Conservation (phyloP, 306 rosid genomes). For the Quercus parvula region DNA sequence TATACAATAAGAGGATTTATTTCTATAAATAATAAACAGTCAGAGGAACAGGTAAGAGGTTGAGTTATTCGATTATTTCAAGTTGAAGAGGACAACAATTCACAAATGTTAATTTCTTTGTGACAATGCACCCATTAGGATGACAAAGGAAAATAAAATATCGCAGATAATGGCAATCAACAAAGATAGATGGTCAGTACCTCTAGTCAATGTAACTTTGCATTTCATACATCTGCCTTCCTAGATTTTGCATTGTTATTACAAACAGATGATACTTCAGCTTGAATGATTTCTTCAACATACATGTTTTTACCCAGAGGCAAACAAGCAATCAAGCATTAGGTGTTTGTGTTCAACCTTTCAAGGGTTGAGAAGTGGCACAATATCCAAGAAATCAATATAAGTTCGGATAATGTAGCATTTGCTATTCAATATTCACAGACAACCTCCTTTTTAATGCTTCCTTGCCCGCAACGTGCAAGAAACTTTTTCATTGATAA, state of each 20-base stretch:
- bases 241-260: background rate
- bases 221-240: background rate
- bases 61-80: background rate
- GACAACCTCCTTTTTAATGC: background rate
- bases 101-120: no score
- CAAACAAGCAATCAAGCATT: background rate
- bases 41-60: background rate
- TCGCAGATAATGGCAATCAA: background rate
- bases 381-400: background rate
- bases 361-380: background rate
- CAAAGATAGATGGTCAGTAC: background rate
- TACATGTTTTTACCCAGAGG: background rate
- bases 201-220: background rate
- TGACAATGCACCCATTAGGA: background rate
- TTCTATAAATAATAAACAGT: no score
- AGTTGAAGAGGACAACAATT: background rate
- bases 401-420: background rate
- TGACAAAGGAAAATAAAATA: background rate
- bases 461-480: background rate
- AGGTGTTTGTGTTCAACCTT: background rate
- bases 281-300: background rate
- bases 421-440: background rate
- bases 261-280: background rate
- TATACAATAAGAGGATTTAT: no score
- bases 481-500: background rate